phyloP scores from a whole-genome alignment of 2,329 filamentous ascomycete species.

The Mariannaea elegans region DNA sequence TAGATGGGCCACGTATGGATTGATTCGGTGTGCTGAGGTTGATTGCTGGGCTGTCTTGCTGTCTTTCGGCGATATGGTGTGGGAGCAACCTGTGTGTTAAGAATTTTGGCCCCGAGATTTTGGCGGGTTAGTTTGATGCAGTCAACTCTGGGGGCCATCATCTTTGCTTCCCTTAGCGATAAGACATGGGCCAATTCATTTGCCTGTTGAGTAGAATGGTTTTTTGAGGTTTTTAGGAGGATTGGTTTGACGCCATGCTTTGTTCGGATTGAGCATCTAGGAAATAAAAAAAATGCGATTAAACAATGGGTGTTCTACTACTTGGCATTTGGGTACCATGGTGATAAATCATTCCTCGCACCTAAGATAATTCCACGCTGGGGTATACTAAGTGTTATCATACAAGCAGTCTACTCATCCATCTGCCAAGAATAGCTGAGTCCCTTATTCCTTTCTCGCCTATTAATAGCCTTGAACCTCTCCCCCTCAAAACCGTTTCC shows the following conservation, averaged over 20 bases:
- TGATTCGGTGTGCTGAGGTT: slow-evolving; percentile 9
- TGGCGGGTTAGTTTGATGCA: slow-evolving; percentile 19
- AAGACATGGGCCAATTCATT: background rate
- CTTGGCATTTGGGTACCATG: background rate
- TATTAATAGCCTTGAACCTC: slow-evolving; percentile 88
- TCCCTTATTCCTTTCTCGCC: slow-evolving; percentile 77
- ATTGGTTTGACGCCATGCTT: background rate
- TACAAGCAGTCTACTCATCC: slow-evolving; percentile 72
- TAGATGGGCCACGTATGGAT: slow-evolving; percentile 29
- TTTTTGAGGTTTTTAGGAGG: background rate
- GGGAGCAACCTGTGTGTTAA: background rate
- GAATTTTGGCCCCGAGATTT: background rate
- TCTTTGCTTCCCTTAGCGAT: background rate
- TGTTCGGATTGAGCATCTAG: background rate
- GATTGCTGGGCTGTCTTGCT: slow-evolving; percentile 13
- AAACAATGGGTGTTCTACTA: too few relatives aligned
- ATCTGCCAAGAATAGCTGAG: slow-evolving; percentile 96
- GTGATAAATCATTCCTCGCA: background rate
- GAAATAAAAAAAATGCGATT: too few relatives aligned
- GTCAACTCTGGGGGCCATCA: too few relatives aligned
- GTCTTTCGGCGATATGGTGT: background rate
- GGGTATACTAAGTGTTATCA: slow-evolving; percentile 33
- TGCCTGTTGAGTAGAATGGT: background rate
- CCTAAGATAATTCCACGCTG: slow-evolving; percentile 18
- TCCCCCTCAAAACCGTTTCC: slow-evolving; percentile 93